phyloP scores from a whole-genome alignment of 345 rosid genomes.

The Streptanthus diversifolius region DNA sequence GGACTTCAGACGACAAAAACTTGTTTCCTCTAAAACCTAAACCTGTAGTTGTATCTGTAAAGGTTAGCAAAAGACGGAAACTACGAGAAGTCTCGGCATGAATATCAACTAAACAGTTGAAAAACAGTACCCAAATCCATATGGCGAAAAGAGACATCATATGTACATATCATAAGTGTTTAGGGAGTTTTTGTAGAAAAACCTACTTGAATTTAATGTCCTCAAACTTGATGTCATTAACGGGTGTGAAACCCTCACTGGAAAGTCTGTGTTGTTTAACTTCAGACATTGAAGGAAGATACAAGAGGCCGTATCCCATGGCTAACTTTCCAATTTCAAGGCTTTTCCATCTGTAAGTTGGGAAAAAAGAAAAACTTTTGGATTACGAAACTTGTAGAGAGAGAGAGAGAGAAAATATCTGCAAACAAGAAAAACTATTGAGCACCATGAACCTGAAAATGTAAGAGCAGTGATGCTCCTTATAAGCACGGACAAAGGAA shows the following conservation, averaged over 20 bases:
- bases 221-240: conserved; percentile 53
- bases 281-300: conserved; percentile 86
- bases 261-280: conserved; percentile 77
- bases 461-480: conserved; percentile 80
- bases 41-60: background rate
- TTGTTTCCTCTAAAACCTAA: conserved; percentile 3
- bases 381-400: background rate
- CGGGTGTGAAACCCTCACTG: conserved; percentile 61
- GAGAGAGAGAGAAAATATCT: background rate
- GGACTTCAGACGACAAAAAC: background rate
- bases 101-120: too few species aligned
- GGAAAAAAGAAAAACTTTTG: background rate
- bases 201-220: conserved; percentile 73
- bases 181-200: background rate
- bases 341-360: conserved; percentile 66
- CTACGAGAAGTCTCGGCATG: too few species aligned
- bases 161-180: background rate
- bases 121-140: too few species aligned
- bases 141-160: background rate
- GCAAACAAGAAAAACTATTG: background rate
- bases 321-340: conserved; percentile 89
- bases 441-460: conserved; percentile 61
- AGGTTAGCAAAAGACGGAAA: background rate
- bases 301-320: conserved; percentile 88
- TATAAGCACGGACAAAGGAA: conserved; percentile 81